Percentiles rank a stretch among this genome's conserved stretches.
phyloP scores from a whole-genome alignment of 306 rosid species.

The Corylus avellana region DNA sequence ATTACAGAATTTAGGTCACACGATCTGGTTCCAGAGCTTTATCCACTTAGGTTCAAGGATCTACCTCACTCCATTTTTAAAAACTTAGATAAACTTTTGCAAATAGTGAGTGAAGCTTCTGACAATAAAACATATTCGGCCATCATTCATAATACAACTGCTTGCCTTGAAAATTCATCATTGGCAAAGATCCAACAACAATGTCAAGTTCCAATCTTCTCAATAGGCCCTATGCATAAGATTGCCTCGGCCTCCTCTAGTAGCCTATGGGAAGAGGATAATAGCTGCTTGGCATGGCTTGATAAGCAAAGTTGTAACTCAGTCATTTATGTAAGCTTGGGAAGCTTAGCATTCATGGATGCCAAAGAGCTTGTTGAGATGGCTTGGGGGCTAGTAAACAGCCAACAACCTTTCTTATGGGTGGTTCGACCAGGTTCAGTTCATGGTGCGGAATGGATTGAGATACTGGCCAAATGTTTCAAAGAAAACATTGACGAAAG shows the following conservation, averaged over 20 bases:
- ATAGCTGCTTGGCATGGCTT: conserved; percentile 32
- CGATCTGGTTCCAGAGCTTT: conserved; percentile 39
- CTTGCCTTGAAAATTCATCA: too few relatives aligned
- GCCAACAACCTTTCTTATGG: conserved; percentile 49
- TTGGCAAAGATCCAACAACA: conserved; percentile 20
- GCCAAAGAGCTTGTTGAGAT: conserved; percentile 47
- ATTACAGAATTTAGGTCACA: not conserved
- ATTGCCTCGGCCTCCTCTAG: conserved; percentile 15
- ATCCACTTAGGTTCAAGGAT: conserved; percentile 55
- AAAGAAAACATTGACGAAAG: conserved; percentile 13
- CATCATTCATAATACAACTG: conserved; percentile 43
- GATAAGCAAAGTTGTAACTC: conserved; percentile 22
- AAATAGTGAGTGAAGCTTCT: not conserved
- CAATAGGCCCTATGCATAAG: conserved; percentile 52
- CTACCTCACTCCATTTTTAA: conserved; percentile 25
- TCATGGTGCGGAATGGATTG: conserved; percentile 18
- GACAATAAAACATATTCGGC: conserved; percentile 30
- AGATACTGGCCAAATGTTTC: conserved; percentile 25
- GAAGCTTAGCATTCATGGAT: conserved; percentile 52
- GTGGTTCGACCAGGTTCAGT: conserved; percentile 31
- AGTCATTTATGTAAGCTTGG: conserved; percentile 44
- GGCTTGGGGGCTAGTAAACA: conserved; percentile 50
- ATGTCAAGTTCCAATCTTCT: conserved; percentile 31
- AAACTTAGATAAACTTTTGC: not conserved
- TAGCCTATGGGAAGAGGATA: conserved; percentile 31